Conservation (phyloP, 495 filamentous ascomycete species). For the Lentithecium fluviatile region DNA sequence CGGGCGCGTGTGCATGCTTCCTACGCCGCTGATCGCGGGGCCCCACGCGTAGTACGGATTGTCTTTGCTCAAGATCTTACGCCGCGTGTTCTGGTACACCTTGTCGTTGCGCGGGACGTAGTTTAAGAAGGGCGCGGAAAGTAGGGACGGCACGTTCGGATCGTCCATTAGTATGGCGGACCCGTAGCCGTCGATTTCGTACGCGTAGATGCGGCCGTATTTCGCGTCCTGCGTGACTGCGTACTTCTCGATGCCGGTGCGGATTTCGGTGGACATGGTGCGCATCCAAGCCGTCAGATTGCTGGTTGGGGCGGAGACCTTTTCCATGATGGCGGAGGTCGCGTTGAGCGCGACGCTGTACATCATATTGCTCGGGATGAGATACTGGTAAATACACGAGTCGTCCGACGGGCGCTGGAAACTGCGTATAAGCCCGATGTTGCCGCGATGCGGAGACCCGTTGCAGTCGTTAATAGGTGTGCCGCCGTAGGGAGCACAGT, state of each 20-base stretch:
- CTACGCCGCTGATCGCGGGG: constrained; percentile 52
- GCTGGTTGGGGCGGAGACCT: constrained; percentile 42
- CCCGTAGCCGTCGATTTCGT: constrained; percentile 54
- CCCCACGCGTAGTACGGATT: constrained; percentile 62
- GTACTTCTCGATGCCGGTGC: constrained; percentile 52
- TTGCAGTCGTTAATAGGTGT: constrained; percentile 62
- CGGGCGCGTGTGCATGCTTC: constrained; percentile 57
- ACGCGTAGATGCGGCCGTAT: constrained; percentile 32
- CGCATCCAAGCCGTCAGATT: constrained; percentile 54
- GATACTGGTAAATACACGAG: constrained; percentile 56
- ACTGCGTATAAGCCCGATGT: constrained; percentile 60
- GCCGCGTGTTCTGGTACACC: constrained; percentile 56
- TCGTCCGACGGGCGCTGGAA: constrained; percentile 67
- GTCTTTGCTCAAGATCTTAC: constrained; percentile 47
- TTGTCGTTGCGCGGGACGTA: constrained; percentile 48
- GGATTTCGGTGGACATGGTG: constrained; percentile 49
- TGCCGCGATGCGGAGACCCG: constrained; percentile 55
- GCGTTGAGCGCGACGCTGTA: constrained; percentile 54
- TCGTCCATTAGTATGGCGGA: constrained; percentile 59
- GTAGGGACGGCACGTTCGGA: constrained; percentile 59
- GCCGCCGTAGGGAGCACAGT: constrained; percentile 56
- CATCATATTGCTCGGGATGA: constrained; percentile 70
- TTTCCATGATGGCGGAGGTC: constrained; percentile 55
- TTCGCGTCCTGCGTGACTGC: constrained; percentile 49
- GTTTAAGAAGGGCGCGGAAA: constrained; percentile 54